phyloP scores from a whole-genome alignment of 257 asterid genomes.

The Solanum sejunctum region DNA sequence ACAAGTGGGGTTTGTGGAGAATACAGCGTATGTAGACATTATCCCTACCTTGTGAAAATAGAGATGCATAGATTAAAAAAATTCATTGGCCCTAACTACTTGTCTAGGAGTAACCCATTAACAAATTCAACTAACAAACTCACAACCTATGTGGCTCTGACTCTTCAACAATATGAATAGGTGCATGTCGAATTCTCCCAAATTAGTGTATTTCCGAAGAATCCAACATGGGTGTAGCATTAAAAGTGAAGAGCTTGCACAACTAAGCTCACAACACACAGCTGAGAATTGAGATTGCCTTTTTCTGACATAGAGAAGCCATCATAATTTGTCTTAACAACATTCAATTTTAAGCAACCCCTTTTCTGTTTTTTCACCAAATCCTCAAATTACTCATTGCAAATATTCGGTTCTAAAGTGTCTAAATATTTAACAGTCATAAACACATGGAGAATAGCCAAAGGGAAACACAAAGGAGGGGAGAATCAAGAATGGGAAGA shows the following conservation, averaged over 20 bases:
- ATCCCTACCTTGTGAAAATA: no score
- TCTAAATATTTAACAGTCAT: background rate
- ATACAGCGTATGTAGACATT: background rate
- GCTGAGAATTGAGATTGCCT: background rate
- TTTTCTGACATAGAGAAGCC: background rate
- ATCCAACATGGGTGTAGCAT: no score
- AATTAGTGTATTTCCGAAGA: no score
- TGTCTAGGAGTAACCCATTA: background rate
- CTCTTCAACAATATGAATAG: no score
- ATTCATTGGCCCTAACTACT: background rate
- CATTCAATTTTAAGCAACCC: background rate
- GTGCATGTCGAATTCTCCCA: no score
- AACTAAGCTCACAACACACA: background rate
- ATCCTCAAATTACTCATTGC: background rate
- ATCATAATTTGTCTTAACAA: background rate
- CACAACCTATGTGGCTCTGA: background rate
- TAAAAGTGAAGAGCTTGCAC: no score
- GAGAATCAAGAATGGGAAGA: background rate
- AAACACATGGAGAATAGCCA: background rate
- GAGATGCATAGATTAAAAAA: background rate
- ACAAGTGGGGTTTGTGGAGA: background rate
- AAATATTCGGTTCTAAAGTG: background rate
- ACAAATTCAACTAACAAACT: background rate
- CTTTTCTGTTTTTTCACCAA: background rate
- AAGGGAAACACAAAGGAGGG: background rate